Evolutionary conservation across 2,329 filamentous ascomycete genomes (phyloP).

Genomic region (Triangularia verruculosa): DNA sequence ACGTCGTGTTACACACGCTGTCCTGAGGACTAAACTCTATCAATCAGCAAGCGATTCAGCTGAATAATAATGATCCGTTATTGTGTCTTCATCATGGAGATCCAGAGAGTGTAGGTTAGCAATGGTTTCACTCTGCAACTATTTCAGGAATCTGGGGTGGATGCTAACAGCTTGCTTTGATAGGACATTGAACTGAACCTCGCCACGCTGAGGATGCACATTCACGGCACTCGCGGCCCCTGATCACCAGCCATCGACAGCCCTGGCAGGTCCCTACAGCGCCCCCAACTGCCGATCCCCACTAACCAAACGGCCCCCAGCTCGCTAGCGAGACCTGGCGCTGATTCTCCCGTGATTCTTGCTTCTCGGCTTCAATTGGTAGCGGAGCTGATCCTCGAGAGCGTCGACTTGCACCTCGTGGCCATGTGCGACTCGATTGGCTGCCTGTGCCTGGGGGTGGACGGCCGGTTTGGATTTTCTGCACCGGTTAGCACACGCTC

Average conservation of each 20-base stretch:
- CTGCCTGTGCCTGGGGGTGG: conserved; percentile 12
- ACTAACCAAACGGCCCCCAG: conserved; percentile 2
- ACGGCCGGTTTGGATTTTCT: conserved; percentile 21
- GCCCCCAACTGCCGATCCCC: neutral
- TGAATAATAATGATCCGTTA: neutral
- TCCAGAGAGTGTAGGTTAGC: neutral
- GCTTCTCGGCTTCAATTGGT: neutral
- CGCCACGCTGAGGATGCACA: neutral
- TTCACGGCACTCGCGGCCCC: neutral
- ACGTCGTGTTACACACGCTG: neutral
- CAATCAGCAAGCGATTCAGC: no score
- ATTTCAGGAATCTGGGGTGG: neutral
- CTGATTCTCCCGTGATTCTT: neutral
- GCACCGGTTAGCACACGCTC: conserved; percentile 19
- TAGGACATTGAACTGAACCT: neutral
- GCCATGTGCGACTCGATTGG: conserved; percentile 19
- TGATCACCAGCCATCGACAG: neutral
- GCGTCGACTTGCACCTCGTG: neutral
- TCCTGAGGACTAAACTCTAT: neutral
- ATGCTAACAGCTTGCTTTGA: neutral
- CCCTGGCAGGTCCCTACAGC: neutral
- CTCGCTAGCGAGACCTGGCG: neutral
- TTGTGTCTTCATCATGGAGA: neutral
- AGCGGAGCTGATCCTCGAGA: neutral
- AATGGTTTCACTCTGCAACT: neutral